Base-by-base conservation (phyloP, 345 rosid genomes). In the Brassica juncea region DNA sequence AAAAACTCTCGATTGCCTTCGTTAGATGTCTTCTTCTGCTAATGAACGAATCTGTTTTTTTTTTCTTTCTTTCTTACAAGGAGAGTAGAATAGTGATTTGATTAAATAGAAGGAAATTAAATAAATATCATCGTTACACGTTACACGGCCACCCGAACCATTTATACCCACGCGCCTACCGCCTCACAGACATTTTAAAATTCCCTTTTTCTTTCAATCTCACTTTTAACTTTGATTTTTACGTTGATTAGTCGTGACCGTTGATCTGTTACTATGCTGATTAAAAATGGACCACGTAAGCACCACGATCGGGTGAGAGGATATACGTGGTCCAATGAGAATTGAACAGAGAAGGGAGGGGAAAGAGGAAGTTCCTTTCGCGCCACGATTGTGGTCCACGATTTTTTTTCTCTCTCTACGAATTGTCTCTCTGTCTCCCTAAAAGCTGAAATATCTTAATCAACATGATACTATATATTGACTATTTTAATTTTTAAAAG, bases 381-480 rank as follows among this genome's bases (percentile, higher is more conserved):
- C 85, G 86, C 84, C 89, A 88, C 87, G 87, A 83, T 66, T 84
- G 81, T 81, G 82, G 87, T 78, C 85, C 85, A 31, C 55, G 34
- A 23, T 52, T 54, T 21, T 79, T 78, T 55, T 6, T 58, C n/a
- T 23, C 25, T 23, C 32, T 62, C 63, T 44, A 7, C 55, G 21
- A 58, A 66, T 75, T 60, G 69, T 81, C 63, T 75, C 23, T 72
- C 28, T 39, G 68, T 72, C 69, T 73, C 42, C 16, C 55, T 44
- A 6, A 31, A 61, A 61, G 49, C 30, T 32, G 31, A 11, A 73
- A 68, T 0, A 61, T 68, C 27, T 73, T 73, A 49, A 72, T 72
- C 62, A 58, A 47, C 14, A 11, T 4, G 1, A 49, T 7, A 11
- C 11, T 37, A 37, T n/a, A n/a, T n/a, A n/a, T 37, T 37, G 9